These are phyloP conservation scores for Scorias spongiosa DNA, from an alignment of 2,329 filamentous ascomycete species.

Conservation along the genomic window DNA sequence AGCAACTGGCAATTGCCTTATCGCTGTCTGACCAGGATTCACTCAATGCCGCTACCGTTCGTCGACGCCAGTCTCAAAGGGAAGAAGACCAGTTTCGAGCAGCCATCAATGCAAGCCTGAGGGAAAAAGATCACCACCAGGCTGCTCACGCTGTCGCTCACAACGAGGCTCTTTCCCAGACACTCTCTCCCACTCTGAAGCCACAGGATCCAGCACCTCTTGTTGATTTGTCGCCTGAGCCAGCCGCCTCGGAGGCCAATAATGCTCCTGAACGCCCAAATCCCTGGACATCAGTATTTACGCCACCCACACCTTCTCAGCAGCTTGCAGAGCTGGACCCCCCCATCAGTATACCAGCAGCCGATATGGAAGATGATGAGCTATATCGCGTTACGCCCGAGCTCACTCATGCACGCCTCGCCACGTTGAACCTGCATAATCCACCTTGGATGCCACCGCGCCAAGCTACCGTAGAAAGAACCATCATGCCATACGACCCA, in stretches of 20 bases:
- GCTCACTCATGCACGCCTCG: constrained; percentile 17
- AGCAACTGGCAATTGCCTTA: constrained; percentile 22
- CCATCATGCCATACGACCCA: constrained; percentile 13
- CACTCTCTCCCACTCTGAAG: constrained; percentile 5
- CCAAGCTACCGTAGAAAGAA: not conserved
- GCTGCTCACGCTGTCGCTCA: constrained; percentile 7
- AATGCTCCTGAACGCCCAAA: constrained; percentile 3
- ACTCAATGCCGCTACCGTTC: constrained; percentile 8
- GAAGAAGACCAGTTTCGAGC: constrained; percentile 17
- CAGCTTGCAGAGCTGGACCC: constrained; percentile 4
- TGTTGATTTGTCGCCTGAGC: constrained; percentile 14
- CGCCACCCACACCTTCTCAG: constrained; percentile 5
- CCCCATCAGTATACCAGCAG: constrained; percentile 4
- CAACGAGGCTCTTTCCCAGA: constrained; percentile 3
- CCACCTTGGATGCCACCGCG: not conserved
- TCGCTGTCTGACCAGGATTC: constrained; percentile 21
- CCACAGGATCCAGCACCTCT: constrained; percentile 8
- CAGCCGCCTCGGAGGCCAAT: constrained; percentile 2
- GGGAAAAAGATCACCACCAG: constrained; percentile 14
- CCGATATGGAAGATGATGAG: constrained; percentile 11
- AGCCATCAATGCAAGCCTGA: constrained; percentile 21
- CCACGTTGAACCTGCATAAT: constrained; percentile 4
- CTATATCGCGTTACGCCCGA: constrained; percentile 20
- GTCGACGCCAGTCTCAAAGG: constrained; percentile 8
- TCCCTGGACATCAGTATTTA: constrained; percentile 11